These are phyloP conservation scores for Euphorbia schlechtendalii DNA, from an alignment of 441 rosid species.

Conservation along the genomic window DNA sequence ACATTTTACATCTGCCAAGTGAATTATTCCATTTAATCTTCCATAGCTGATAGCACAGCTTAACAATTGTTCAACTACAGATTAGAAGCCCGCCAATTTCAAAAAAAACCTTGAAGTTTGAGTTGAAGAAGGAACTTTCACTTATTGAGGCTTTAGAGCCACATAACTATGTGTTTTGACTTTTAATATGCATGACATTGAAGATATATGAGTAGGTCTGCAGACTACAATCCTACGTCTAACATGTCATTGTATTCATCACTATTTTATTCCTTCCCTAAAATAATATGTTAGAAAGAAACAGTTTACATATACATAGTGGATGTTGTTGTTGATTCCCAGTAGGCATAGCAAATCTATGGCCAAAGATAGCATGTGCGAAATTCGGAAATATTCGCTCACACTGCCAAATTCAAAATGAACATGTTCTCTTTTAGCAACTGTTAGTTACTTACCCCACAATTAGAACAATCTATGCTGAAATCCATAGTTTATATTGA, in stretches of 20 bases:
- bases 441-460: constrained; percentile 38
- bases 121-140: not conserved
- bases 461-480: constrained; percentile 39
- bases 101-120: not conserved
- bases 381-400: constrained; percentile 6
- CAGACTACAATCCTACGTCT: constrained; percentile 2
- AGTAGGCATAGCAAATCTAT: constrained; percentile 19
- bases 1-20: too few species aligned
- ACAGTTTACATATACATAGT: not conserved
- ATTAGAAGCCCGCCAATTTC: not conserved
- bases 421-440: not conserved
- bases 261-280: not conserved
- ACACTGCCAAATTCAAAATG: not conserved
- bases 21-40: too few species aligned
- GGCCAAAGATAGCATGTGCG: constrained; percentile 33
- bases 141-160: not conserved
- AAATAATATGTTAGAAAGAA: constrained; percentile 2
- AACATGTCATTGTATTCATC: not conserved
- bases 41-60: too few species aligned
- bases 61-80: too few species aligned
- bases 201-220: not conserved
- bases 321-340: constrained; percentile 1
- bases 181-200: not conserved
- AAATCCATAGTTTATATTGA: constrained; percentile 44
- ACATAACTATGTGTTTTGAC: not conserved